These are phyloP conservation scores for Citrus sp. DNA, from an alignment of 345 rosid species.

Conservation along the genomic window DNA sequence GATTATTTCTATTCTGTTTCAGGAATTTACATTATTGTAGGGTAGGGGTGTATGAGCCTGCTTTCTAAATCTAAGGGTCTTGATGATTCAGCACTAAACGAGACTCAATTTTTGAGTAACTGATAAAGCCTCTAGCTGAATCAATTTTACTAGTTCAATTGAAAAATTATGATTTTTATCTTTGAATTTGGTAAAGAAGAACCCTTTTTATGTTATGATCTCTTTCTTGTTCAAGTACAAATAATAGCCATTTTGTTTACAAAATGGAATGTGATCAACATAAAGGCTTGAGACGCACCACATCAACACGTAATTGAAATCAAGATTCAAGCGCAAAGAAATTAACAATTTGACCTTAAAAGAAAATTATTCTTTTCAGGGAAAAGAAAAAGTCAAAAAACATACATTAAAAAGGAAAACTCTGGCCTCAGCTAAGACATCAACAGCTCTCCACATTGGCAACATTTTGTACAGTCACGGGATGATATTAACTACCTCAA, in stretches of 20 bases:
- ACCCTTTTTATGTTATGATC: not conserved
- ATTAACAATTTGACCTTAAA: not conserved
- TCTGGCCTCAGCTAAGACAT: constrained; percentile 42
- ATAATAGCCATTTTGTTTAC: not conserved
- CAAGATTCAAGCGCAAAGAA: not conserved
- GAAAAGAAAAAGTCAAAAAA: constrained; percentile 24
- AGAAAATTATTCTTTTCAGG: constrained; percentile 21
- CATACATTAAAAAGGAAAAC: constrained; percentile 31
- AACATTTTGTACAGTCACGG: constrained; percentile 48
- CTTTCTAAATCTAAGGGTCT: too few species aligned
- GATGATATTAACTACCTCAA: constrained; percentile 42
- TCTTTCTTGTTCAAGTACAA: not conserved
- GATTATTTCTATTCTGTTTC: too few species aligned
- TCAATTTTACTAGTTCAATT: too few species aligned
- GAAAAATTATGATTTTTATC: not conserved
- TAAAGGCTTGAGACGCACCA: not conserved
- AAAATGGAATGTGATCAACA: not conserved
- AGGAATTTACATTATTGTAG: too few species aligned
- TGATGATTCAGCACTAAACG: too few species aligned
- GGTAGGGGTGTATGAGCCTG: too few species aligned
- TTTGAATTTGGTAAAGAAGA: not conserved
- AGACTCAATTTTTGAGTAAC: too few species aligned
- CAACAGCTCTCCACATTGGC: constrained; percentile 52
- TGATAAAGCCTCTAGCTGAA: too few species aligned
- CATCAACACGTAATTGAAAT: not conserved